Evolutionary conservation across 2,329 filamentous ascomycete genomes (phyloP), one percentile per base, ranked within the genome.

Genomic region (Escovopsis sp.): DNA sequence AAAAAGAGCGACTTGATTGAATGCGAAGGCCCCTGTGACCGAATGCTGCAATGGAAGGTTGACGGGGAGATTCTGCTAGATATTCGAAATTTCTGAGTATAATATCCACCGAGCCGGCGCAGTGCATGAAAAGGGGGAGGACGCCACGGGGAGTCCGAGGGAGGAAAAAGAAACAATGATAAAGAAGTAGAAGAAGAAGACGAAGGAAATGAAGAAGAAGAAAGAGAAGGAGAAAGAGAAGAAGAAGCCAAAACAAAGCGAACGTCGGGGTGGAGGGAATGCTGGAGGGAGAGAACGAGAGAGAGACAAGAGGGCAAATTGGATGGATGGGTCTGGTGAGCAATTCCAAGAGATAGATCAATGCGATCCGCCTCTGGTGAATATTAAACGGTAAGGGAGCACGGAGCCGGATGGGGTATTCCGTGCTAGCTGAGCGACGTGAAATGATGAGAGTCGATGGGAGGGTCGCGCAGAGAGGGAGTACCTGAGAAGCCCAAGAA

Each of bases 281-380:
- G 27, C 27, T 30, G 27, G 27, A 30, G 27, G 27, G 27, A 30
- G 27, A 30, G 7, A 30, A 11, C 8, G 11, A 11, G 11, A 30
- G 27, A 30, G 27, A 30, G 27, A 30, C 27, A 30, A 30, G 27
- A 30, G 27, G 27, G 27, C 27, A 30, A 30, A 43, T 43, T 39
- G 37, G 44, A 43, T 45, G 43, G 41, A 45, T 41, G 44, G 43
- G 44, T 43, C 41, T 43, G 44, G 27, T 30, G 27, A 30, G 41
- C 31, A 41, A 45, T 45, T 45, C 38, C 38, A 32, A 20, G 20
- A 20, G 27, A 30, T 7, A 11, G 27, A 30, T n/a, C n/a, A n/a
- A n/a, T 30, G 27, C 27, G 27, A 30, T 30, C 8, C 27, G 27
- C 27, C 27, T 30, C 27, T 4, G 27, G 27, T 30, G 27, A 30